Percentiles rank a stretch among this genome's conserved stretches.
Evolutionary conservation across 2,329 filamentous ascomycete species (phyloP).

Genomic region (Aspergillus sp.): DNA sequence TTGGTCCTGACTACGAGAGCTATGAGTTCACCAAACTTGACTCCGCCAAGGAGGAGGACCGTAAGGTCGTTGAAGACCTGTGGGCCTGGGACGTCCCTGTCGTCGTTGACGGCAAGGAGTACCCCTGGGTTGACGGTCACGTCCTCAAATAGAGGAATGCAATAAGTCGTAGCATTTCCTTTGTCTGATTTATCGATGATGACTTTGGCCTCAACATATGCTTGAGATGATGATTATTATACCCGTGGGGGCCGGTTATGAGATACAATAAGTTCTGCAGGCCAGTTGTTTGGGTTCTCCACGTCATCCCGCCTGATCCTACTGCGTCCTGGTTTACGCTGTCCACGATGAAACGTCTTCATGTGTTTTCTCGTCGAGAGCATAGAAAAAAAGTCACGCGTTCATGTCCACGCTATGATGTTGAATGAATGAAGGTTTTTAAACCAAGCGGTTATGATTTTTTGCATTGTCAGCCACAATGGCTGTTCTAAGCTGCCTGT

Average conservation of each 20-base stretch:
- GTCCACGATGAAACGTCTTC: conserved; percentile 14
- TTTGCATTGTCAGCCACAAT: neutral
- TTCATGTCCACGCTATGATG: neutral
- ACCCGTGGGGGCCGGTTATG: no score
- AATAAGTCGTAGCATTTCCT: neutral
- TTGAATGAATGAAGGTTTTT: conserved; percentile 1
- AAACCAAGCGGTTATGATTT: neutral
- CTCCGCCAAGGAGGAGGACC: conserved; percentile 75
- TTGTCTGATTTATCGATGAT: neutral
- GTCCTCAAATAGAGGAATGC: conserved; percentile 82
- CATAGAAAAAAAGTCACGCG: conserved; percentile 8
- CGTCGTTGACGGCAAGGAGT: conserved; percentile 75
- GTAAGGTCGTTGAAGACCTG: conserved; percentile 73
- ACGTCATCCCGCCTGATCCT: neutral
- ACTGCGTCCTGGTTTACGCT: conserved; percentile 5
- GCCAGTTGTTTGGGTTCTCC: neutral
- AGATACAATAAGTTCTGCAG: no score
- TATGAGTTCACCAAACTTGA: conserved; percentile 97
- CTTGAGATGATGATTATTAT: no score
- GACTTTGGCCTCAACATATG: neutral
- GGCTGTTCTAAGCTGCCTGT: neutral
- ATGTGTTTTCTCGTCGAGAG: conserved; percentile 9
- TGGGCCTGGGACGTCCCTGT: conserved; percentile 91
- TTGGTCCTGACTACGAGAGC: conserved; percentile 94
- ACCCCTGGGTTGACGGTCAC: conserved; percentile 84